Evolutionary conservation across 2,329 filamentous ascomycete genomes (phyloP).

Genomic region (Ceratocystis colombiana): DNA sequence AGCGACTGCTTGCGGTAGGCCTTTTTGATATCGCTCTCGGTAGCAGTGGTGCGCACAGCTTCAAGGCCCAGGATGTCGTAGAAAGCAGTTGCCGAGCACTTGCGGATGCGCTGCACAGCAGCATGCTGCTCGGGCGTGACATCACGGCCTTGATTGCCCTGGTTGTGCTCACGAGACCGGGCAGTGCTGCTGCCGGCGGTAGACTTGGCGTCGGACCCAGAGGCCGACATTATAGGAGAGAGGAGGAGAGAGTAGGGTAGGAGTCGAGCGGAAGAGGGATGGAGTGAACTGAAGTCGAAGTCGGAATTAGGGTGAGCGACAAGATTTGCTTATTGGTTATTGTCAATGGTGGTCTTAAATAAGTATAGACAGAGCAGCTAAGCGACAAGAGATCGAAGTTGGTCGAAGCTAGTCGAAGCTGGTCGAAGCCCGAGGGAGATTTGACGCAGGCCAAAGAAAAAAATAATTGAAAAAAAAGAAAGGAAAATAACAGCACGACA

Average conservation of each 20-base stretch:
- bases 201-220: constrained; percentile 46
- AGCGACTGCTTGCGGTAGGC: constrained; percentile 91
- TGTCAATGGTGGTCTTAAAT: not conserved
- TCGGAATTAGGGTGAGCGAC: not conserved
- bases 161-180: constrained; percentile 57
- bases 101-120: constrained; percentile 78
- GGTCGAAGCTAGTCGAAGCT: constrained; percentile 14
- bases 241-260: constrained; percentile 19
- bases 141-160: constrained; percentile 63
- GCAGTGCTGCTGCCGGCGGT: constrained; percentile 36
- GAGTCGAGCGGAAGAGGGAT: not conserved
- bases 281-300: not conserved
- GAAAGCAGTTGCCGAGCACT: constrained; percentile 75
- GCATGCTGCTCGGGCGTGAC: constrained; percentile 86
- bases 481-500: not conserved
- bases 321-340: not conserved
- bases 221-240: constrained; percentile 23
- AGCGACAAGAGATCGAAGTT: not conserved
- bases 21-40: constrained; percentile 88
- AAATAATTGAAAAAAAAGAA: not conserved
- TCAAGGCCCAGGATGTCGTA: constrained; percentile 86
- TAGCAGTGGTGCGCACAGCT: constrained; percentile 50
- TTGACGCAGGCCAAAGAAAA: not conserved
- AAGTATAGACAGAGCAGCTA: not conserved
- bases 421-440: not conserved